Base-by-base conservation (phyloP, 352 stramenopile genomes). In the Hyaloperonospora brassicae region DNA sequence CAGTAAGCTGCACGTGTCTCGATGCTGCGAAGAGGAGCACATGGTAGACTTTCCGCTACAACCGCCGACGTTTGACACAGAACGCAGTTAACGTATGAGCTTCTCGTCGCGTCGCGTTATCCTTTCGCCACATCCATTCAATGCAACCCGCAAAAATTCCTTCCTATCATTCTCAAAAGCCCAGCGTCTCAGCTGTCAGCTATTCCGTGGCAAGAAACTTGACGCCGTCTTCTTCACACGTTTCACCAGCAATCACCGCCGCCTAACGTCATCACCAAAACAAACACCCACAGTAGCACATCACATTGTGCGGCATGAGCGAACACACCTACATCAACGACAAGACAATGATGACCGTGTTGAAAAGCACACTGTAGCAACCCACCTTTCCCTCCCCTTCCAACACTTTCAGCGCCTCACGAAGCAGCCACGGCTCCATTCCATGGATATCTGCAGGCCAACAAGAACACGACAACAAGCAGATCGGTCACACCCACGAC, bases 351-450 rank as follows among this genome's bases (percentile, higher is more conserved):
- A 17, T 17, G 17, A 17, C 17, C 17, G 17, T 17, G 17, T 17
- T 17, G 17, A 17, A 17, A 17, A 17, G 17, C 17, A 17, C 17
- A 17, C 17, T 17, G 17, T 24, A 49, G 12, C 11, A 25, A 47
- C 11, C 35, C 38, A 84, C 78, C 61, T 93, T 93, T 52, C 76
- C 80, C 61, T 93, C 78, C 36, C 56, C 52, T 60, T 93, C 83
- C 30, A 93, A 62, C 46, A 90, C 76, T 14, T 72, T 74, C 7
- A 93, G 66, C 46, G 83, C 74, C 61, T 90, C 79, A 30, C 80
- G 83, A 38, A 93, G 63, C 44, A 90, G 57, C 83, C 83, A 93
- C 46, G 78, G 78, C 62, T 93, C 83, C 75, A 93, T 87, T 8
- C 80, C 83, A 39, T 93, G 79, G 13, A 90, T 76, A 61, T 64